These are phyloP conservation scores for Amanita rubescens DNA, from an alignment of 768 basidiomycete species.

Conservation along the genomic window DNA sequence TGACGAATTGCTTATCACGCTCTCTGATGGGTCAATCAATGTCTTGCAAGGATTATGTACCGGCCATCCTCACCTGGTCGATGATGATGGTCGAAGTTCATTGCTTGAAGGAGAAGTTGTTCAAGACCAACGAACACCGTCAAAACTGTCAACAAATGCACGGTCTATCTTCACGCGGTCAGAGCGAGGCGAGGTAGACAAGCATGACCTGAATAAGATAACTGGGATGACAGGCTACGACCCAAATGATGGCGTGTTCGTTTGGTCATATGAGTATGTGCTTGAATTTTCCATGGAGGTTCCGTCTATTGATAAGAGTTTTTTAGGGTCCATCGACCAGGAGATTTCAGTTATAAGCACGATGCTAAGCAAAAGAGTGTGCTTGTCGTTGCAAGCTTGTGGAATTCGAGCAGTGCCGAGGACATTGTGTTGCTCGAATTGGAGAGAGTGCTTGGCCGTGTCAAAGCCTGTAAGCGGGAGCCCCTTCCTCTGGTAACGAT, in stretches of 20 bases:
- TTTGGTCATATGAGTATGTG: constrained; percentile 76
- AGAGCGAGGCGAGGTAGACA: constrained; percentile 33
- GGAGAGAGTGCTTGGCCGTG: neutral
- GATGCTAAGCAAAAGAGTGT: constrained; percentile 55
- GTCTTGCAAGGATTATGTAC: constrained; percentile 43
- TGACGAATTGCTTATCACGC: constrained; percentile 50
- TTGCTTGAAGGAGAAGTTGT: constrained; percentile 4
- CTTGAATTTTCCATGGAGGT: neutral
- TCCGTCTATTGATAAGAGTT: neutral
- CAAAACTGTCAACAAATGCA: constrained; percentile 39
- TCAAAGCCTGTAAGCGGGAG: constrained; percentile 24
- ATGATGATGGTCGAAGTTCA: neutral
- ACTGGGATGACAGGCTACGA: constrained; percentile 34
- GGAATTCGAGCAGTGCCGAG: constrained; percentile 21
- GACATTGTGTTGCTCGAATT: neutral
- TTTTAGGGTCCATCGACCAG: constrained; percentile 49
- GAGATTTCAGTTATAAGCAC: constrained; percentile 78
- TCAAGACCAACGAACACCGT: constrained; percentile 24
- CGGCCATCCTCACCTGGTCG: constrained; percentile 5
- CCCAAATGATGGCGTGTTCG: constrained; percentile 34
- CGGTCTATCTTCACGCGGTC: constrained; percentile 43
- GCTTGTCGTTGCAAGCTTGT: constrained; percentile 51
- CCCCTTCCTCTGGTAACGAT: neutral
- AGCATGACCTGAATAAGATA: constrained; percentile 50
- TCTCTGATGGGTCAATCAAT: constrained; percentile 69